Evolutionary conservation across 1,284 basidiomycete species (phyloP), one percentile per base, ranked within the genome.

Genomic region (Fomes fomentarius): DNA sequence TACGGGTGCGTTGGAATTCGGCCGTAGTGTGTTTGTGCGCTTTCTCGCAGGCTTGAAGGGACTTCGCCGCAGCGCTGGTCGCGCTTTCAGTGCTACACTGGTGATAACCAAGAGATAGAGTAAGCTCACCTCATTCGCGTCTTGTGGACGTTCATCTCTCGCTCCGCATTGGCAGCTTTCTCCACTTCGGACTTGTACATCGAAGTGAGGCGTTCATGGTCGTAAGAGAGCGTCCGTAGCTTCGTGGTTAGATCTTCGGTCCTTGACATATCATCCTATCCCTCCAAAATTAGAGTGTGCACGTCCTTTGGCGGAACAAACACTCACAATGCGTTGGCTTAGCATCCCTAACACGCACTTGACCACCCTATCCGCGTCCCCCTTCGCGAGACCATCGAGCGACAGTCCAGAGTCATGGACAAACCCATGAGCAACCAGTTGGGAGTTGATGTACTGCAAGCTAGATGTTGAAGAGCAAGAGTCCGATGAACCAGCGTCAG

Each of bases 391-490:
- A 0, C 84, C 84, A 8, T 87, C 84, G 10, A 93, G 73, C 24
- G 78, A 79, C 8, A 89, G 67, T 1, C 89, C 89, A 0, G 86
- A 82, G 0, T 79, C 66, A 31, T 83, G 72, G 0, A 83, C 73
- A 66, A 91, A 94, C 10, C 94, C 93, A 73, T 94, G 90, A 1
- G 89, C 83, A 37, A 91, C 71, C 4, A 94, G 79, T 63, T 93
- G 90, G 19, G 84, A 75, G 69, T 92, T 93, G 65, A 93, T 77
- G 60, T 89, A 90, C 57, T 86, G 83, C 25, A 90, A 69, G 34
- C 70, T 72, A 1, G 72, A 72, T 1, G 70, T 65, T 14, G 69
- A 69, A 7, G 58, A 53, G 30, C 55, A 65, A 3, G 66, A 65
- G 6, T 68, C 63, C 2, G 64, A 51, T 8, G 69, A 69, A 14